Percentiles rank a stretch among this genome's conserved stretches.
Evolutionary conservation across 192 early-diverging fungal genomes (phyloP).

Genomic region (Oehlia diaphana): DNA sequence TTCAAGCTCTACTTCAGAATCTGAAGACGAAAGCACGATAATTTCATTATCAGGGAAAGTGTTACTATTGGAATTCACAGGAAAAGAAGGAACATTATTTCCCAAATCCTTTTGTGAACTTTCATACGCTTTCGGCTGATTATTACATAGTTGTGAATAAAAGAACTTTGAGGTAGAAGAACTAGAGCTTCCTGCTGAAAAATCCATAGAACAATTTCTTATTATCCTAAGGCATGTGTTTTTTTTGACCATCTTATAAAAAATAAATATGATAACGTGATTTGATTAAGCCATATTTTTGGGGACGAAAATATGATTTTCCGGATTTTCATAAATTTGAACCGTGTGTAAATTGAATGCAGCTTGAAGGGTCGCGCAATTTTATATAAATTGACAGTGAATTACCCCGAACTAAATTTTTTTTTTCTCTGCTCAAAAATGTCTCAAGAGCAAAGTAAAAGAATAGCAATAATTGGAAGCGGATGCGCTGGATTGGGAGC

Average conservation of each 20-base stretch:
- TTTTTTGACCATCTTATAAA: too few species aligned
- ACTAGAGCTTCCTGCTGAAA: not conserved
- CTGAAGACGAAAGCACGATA: not conserved
- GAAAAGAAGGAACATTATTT: too few species aligned
- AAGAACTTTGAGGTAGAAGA: not conserved
- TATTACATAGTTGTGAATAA: not conserved
- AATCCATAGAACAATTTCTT: not conserved
- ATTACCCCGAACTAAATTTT: too few species aligned
- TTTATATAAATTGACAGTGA: too few species aligned
- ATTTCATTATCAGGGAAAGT: not conserved
- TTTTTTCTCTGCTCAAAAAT: not conserved
- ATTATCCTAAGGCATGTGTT: too few species aligned
- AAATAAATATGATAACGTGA: too few species aligned
- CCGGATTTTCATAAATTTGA: too few species aligned
- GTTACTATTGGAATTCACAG: not conserved
- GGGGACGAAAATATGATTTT: too few species aligned
- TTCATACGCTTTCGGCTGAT: not conserved
- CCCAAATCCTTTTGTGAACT: not conserved
- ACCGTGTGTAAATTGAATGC: too few species aligned
- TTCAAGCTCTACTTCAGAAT: not conserved
- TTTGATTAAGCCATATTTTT: too few species aligned
- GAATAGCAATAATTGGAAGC: constrained; percentile 23
- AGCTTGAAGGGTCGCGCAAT: too few species aligned
- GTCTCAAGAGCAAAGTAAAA: constrained; percentile 17
- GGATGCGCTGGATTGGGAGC: constrained; percentile 48